These are phyloP conservation scores for Diaporthe ampelina DNA, from an alignment of 2,329 filamentous ascomycete species.

Conservation along the genomic window DNA sequence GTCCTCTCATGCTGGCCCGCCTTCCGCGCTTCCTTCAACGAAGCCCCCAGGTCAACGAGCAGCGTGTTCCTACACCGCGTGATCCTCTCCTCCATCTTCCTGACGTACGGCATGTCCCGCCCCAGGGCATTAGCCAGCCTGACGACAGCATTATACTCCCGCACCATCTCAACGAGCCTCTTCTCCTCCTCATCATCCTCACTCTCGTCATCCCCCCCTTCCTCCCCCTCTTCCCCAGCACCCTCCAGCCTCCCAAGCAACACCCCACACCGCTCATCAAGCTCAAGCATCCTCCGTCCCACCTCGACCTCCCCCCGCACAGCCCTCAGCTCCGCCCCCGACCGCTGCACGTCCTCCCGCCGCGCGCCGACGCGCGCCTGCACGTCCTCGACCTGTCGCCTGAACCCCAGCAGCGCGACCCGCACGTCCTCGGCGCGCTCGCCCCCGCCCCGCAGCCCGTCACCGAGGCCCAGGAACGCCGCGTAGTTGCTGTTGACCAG, in stretches of 20 bases:
- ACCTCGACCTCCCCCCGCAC: constrained; percentile 74
- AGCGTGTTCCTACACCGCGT: constrained; percentile 68
- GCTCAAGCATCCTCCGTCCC: constrained; percentile 74
- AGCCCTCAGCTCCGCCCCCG: constrained; percentile 77
- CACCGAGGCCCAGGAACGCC: constrained; percentile 87
- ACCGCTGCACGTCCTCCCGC: constrained; percentile 71
- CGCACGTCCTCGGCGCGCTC: constrained; percentile 92
- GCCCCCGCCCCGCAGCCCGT: constrained; percentile 86
- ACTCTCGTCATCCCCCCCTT: constrained; percentile 50
- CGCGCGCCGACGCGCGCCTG: constrained; percentile 74
- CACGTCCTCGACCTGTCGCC: constrained; percentile 83
- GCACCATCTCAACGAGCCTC: constrained; percentile 59
- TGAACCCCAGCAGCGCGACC: constrained; percentile 88
- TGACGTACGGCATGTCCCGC: constrained; percentile 62
- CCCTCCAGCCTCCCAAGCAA: constrained; percentile 72
- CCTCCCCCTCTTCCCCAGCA: constrained; percentile 47
- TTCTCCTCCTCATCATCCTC: constrained; percentile 50
- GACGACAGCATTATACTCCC: constrained; percentile 59
- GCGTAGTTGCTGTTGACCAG: constrained; percentile 97
- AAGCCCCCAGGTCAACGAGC: constrained; percentile 67
- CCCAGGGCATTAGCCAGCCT: constrained; percentile 60
- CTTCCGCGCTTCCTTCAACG: constrained; percentile 58
- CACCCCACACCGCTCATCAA: constrained; percentile 72
- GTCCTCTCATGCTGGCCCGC: constrained; percentile 58
- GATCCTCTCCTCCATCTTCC: constrained; percentile 66